phyloP scores from a whole-genome alignment of 1,284 basidiomycete genomes.

The Heterobasidion annosum region DNA sequence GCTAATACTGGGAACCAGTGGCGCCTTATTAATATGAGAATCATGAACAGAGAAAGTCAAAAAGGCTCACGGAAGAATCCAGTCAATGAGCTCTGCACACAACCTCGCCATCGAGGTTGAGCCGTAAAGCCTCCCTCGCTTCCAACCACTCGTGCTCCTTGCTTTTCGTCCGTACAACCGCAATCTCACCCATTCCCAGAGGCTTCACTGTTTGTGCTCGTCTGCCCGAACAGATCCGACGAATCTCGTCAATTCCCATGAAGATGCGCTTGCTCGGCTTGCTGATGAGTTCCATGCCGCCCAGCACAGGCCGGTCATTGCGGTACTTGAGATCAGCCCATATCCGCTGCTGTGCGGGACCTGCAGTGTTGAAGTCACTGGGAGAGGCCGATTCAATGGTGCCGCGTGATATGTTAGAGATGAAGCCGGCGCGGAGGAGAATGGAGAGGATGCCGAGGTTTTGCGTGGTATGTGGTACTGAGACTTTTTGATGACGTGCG shows the following conservation, averaged over 20 bases:
- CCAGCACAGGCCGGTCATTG: constrained; percentile 75
- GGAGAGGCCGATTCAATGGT: constrained; percentile 63
- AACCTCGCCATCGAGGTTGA: constrained; percentile 62
- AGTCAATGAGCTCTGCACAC: constrained; percentile 59
- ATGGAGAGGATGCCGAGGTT: constrained; percentile 80
- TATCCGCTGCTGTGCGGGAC: constrained; percentile 60
- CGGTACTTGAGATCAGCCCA: constrained; percentile 91
- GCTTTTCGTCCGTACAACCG: constrained; percentile 64
- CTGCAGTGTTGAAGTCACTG: constrained; percentile 41
- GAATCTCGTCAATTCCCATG: constrained; percentile 66
- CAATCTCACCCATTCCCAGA: constrained; percentile 80
- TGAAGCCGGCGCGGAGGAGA: constrained; percentile 80
- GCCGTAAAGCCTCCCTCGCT: constrained; percentile 59
- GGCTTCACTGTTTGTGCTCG: constrained; percentile 66
- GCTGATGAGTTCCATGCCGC: constrained; percentile 64
- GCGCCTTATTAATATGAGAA: no score
- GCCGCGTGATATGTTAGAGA: constrained; percentile 74
- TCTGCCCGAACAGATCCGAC: constrained; percentile 65
- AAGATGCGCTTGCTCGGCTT: constrained; percentile 68
- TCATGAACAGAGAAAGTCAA: not conserved
- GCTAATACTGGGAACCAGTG: no score
- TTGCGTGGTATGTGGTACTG: constrained; percentile 73
- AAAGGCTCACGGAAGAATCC: not conserved
- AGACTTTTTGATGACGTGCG: constrained; percentile 65
- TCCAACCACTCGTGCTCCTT: constrained; percentile 67